A percentile compares a stretch with the other conserved stretches of the same genome.
These are phyloP conservation scores for Gonium pectorale DNA, from an alignment of 139 green algal genomes.

Conservation along the genomic window DNA sequence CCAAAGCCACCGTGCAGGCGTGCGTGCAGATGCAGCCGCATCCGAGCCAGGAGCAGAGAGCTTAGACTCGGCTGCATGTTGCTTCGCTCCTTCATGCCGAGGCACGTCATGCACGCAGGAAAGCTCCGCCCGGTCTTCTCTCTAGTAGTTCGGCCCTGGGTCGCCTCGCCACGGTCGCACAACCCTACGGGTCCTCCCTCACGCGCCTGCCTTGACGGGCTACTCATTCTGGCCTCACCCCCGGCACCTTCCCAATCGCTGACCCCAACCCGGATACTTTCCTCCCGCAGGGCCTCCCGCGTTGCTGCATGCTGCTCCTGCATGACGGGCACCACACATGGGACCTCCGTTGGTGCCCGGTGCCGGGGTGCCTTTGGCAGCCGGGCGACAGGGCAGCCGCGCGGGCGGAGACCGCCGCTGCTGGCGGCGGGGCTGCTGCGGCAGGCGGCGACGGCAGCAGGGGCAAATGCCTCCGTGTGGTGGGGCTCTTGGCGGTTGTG, in stretches of 20 bases:
- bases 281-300: constrained; percentile 10
- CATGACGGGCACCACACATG: constrained; percentile 70
- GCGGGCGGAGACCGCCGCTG: neutral
- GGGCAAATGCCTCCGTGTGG: neutral
- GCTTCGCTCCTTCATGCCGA: no score
- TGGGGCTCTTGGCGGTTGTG: constrained; percentile 71
- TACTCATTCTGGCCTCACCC: no score
- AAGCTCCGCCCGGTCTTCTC: no score
- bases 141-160: no score
- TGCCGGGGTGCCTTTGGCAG: constrained; percentile 38
- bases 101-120: no score
- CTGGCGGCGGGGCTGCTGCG: neutral
- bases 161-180: no score
- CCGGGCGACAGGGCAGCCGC: neutral
- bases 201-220: no score
- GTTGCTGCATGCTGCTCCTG: constrained; percentile 55
- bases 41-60: no score
- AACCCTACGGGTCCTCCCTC: no score
- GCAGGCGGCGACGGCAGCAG: neutral
- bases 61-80: no score
- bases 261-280: neutral
- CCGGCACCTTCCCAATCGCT: neutral
- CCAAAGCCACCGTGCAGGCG: no score
- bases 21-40: no score
- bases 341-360: constrained; percentile 70